Evolutionary conservation across 768 basidiomycete species (phyloP).

Genomic region (Calocybe gangraenosa): DNA sequence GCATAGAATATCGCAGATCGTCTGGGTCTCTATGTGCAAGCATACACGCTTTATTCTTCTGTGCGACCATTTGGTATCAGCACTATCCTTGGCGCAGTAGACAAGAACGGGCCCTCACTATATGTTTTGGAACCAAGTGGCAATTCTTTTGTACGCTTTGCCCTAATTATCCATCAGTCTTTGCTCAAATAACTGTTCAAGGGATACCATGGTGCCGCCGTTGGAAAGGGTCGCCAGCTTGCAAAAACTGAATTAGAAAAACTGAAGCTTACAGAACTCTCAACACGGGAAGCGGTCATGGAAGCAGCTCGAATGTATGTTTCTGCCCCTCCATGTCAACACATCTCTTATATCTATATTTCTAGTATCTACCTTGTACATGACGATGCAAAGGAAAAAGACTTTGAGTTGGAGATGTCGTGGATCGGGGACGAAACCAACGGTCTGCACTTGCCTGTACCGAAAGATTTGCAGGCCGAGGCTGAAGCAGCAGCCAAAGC

Average conservation of each 20-base stretch:
- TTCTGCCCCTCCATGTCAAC: background rate
- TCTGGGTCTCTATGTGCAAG: slow-evolving; percentile 85
- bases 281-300: slow-evolving; percentile 79
- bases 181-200: slow-evolving; percentile 22
- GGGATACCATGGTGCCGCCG: slow-evolving; percentile 96
- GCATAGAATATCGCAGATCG: slow-evolving; percentile 57
- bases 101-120: slow-evolving; percentile 81
- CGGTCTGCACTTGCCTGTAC: slow-evolving; percentile 77
- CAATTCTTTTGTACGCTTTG: slow-evolving; percentile 69
- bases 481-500: slow-evolving; percentile 88
- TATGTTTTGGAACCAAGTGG: slow-evolving; percentile 96
- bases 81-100: slow-evolving; percentile 85
- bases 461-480: slow-evolving; percentile 77
- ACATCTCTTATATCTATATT: background rate
- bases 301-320: slow-evolving; percentile 95
- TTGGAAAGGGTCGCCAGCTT: slow-evolving; percentile 95
- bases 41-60: slow-evolving; percentile 96
- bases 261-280: slow-evolving; percentile 78
- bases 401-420: slow-evolving; percentile 96
- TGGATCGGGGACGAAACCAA: slow-evolving; percentile 91
- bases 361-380: slow-evolving; percentile 93
- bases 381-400: slow-evolving; percentile 97
- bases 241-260: slow-evolving; percentile 99
- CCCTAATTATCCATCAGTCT: background rate
- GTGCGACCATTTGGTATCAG: slow-evolving; percentile 97